Base-by-base conservation (phyloP, 2,329 filamentous ascomycete species). In the Microcyclospora tardicrescens region DNA sequence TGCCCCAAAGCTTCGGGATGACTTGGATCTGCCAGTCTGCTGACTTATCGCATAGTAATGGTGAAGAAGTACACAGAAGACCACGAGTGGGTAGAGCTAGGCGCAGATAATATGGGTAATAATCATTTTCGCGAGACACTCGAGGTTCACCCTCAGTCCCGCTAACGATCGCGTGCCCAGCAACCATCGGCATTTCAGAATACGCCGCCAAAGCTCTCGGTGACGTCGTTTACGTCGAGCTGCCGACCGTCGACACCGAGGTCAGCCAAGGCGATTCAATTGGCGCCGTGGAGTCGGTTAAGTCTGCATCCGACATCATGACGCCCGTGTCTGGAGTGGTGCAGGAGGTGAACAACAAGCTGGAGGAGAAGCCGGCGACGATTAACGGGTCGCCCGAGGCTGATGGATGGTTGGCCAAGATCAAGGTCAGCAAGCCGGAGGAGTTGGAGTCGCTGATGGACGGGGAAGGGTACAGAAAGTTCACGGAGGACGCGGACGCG, bases 291-390 rank as follows among this genome's bases (percentile, higher is more conserved):
- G 91, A 98, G 70, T 95, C 86, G 2, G 91, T 98, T 63, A 98
- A 98, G 73, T 91, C 82, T 46, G 91, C 91, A n/a, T 89, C 84
- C 47, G 91, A 98, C 61, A 94, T 98, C 69, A 81, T 94, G 67
- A 79, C 85, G 11, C 91, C 91, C 13, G 74, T 95, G 49, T 67
- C 72, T 37, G 89, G 89, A 58, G 81, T 68, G 51, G 76, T 98
- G 44, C 71, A 75, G 29, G 75, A 81, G 56, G 71, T 79, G 54
- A 98, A 98, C 68, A 57, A 58, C 10, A 58, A 69, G 43, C 73
- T 98, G 45, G 83, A 93, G 62, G 81, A 91, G 62, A 87, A 82
- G 68, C 89, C 91, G 15, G 75, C 75, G 43, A 79, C 74, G 40
- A 86, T 98, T 67, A 98, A 96, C 70, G 73, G 84, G 66, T 80